phyloP scores from a whole-genome alignment of 2,329 filamentous ascomycete genomes.

The Claviceps lovelessii region DNA sequence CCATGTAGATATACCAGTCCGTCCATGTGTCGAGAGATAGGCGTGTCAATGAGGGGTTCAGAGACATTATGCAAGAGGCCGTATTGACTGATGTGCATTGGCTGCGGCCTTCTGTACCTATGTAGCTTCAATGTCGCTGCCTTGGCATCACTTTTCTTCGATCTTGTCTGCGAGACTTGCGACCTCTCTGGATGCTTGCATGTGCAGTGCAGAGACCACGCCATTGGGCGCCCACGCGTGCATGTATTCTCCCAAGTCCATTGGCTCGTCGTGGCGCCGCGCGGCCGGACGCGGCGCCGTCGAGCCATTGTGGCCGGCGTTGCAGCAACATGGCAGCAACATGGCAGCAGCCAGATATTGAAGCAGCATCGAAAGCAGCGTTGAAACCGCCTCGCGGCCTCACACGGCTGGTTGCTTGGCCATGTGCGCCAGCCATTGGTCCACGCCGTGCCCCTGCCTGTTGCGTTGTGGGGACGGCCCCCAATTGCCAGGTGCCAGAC shows the following conservation, averaged over 20 bases:
- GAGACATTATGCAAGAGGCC: no score
- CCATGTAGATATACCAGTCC: not conserved
- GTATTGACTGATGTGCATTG: no score
- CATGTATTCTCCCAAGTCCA: no score
- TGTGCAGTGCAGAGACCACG: not conserved
- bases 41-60: no score
- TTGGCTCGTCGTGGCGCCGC: no score
- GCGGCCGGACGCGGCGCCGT: no score
- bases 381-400: conserved; percentile 7
- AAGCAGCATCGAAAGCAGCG: not conserved
- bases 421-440: conserved; percentile 32
- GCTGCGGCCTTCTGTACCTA: no score
- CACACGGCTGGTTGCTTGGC: conserved; percentile 12
- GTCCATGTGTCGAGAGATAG: no score
- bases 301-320: not conserved
- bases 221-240: not conserved
- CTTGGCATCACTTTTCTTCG: no score
- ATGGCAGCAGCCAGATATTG: no score
- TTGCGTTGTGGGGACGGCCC: not conserved
- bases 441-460: conserved; percentile 12
- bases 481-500: not conserved
- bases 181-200: not conserved
- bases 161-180: not conserved
- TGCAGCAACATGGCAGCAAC: not conserved
- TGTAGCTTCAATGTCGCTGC: no score